Evolutionary conservation across 2,329 filamentous ascomycete species (phyloP), one percentile per base, ranked within the genome.

Genomic region (Macroventuria anomochaeta): DNA sequence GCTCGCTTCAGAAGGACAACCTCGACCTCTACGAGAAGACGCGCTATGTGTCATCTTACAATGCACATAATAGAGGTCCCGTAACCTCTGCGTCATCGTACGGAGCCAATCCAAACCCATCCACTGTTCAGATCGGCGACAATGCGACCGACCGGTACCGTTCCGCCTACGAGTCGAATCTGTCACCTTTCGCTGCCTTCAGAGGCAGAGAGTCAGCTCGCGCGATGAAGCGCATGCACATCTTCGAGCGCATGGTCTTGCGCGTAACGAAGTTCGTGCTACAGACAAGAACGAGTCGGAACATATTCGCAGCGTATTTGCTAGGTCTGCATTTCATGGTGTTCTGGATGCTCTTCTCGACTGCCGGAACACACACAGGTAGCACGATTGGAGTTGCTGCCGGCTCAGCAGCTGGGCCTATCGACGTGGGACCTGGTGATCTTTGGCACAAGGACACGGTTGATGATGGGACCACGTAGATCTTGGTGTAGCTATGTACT

Each of bases 1-100:
- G 92, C 5, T 91, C 92, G 1, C 80, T 99, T 33, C 96, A 99
- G 71, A 96, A 93, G 73, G 95, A 99, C 76, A 99, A 99, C 71
- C 82, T 99, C 29, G 92, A 89, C 65, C 82, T 99, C 7, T 99
- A 99, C 74, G 95, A 99, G 76, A 99, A 97, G 82, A 96, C 93
- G 15, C 86, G 95, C 63, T 99, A 99, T 72, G 87, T 97, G 20
- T 96, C 92, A 6, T 93, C 91, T 2, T 99, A 97, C 79, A 96
- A 89, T 74, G 86, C 93, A 40, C 83, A 84, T 43, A 96, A 88
- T 74, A 87, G 93, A 46, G 84, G 84, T 38, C 60, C 67, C 7
- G 57, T 62, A 20, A 85, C 86, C 10, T 83, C 84, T 12, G 86
- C 86, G 11, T 86, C 87, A n/a, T 63, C 64, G 7, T 80, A 78